Percentiles rank a stretch among this genome's conserved stretches.
phyloP scores from a whole-genome alignment of 306 rosid genomes.

The Lathyrus tuberosus region DNA sequence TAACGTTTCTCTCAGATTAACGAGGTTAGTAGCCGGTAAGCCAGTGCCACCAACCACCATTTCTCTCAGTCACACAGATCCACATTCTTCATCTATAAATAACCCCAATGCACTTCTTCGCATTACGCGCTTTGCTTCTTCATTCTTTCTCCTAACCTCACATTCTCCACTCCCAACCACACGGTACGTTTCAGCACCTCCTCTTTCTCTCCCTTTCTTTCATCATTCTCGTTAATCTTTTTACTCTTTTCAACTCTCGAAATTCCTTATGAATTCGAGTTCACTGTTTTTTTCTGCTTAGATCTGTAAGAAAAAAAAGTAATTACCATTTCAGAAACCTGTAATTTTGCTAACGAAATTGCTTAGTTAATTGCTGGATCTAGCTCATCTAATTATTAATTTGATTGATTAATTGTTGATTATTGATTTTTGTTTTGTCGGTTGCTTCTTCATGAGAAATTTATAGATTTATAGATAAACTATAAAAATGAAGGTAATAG shows the following conservation, averaged over 20 bases:
- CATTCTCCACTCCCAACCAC: no score
- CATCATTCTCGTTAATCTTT: background rate
- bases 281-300: no score
- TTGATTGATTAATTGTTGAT: background rate
- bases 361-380: conserved; percentile 32
- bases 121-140: conserved; percentile 22
- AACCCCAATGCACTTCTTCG: background rate
- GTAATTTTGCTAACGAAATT: no score
- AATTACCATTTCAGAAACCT: no score
- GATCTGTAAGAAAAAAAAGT: no score
- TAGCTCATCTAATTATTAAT: conserved; percentile 25
- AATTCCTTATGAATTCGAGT: no score
- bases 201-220: no score
- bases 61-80: conserved; percentile 37
- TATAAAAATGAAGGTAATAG: conserved; percentile 71
- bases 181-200: conserved; percentile 32
- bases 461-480: background rate
- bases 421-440: conserved; percentile 20
- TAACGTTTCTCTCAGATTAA: background rate
- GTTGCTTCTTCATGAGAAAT: conserved; percentile 20
- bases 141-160: conserved; percentile 12
- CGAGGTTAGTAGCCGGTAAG: conserved; percentile 12
- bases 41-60: conserved; percentile 35
- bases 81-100: conserved; percentile 24
- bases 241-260: no score